phyloP scores from a whole-genome alignment of 2,329 filamentous ascomycete genomes.

The Ophiocordyceps camponoti-saundersi region DNA sequence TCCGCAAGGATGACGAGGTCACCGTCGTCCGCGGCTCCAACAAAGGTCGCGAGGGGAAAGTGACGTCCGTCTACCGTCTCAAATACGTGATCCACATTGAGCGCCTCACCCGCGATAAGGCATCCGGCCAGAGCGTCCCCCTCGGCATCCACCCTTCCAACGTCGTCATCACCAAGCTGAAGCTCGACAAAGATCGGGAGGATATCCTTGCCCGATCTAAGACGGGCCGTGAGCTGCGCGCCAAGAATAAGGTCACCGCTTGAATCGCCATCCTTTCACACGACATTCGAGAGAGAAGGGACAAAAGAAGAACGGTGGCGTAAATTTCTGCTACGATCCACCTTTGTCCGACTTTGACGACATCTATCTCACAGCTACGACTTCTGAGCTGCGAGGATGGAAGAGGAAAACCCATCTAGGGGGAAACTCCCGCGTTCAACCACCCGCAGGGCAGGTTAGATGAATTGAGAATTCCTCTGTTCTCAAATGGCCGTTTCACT shows the following conservation, averaged over 20 bases:
- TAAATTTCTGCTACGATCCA: not conserved
- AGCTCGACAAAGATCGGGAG: conserved; percentile 93
- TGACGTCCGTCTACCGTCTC: conserved; percentile 93
- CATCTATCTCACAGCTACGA: not conserved
- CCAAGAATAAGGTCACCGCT: conserved; percentile 52
- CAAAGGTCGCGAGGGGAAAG: conserved; percentile 98
- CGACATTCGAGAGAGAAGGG: not conserved
- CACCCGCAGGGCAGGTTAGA: conserved; percentile 20
- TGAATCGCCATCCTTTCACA: conserved; percentile 6
- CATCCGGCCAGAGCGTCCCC: conserved; percentile 87
- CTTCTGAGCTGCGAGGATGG: not conserved
- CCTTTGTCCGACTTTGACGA: not conserved
- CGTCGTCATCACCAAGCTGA: conserved; percentile 96
- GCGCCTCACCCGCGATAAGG: conserved; percentile 93
- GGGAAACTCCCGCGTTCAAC: not conserved
- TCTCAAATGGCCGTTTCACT: conserved; percentile 59
- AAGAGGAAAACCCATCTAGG: not conserved
- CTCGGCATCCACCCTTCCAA: conserved; percentile 92
- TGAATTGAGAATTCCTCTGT: conserved; percentile 25
- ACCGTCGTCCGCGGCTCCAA: conserved; percentile 79
- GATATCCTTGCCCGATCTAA: conserved; percentile 74
- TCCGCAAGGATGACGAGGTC: conserved; percentile 97
- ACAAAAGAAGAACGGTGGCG: not conserved
- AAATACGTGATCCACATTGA: conserved; percentile 97
- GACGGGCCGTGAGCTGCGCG: conserved; percentile 57